Evolutionary conservation across 2,329 filamentous ascomycete genomes (phyloP).

Genomic region (Westerdykella sp.): DNA sequence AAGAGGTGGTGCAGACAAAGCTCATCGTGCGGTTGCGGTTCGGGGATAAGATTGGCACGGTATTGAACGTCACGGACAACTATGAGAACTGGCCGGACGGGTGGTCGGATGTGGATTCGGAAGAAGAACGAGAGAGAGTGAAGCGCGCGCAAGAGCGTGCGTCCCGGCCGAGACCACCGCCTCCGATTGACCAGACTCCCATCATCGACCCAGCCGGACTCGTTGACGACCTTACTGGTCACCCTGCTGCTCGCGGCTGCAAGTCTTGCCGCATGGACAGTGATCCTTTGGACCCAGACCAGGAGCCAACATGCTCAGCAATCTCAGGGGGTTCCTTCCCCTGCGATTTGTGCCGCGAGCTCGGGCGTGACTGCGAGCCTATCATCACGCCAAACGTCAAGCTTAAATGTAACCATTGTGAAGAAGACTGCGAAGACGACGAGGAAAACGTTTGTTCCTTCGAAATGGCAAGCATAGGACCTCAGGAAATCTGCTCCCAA

Average conservation of each 20-base stretch:
- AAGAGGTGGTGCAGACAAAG: slow-evolving; percentile 8
- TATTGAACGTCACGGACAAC: slow-evolving; percentile 18
- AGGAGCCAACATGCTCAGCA: slow-evolving; percentile 17
- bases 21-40: slow-evolving; percentile 15
- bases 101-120: slow-evolving; percentile 17
- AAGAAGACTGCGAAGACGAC: slow-evolving; percentile 1
- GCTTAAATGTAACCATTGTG: slow-evolving; percentile 27
- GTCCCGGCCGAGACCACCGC: slow-evolving; percentile 9
- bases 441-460: slow-evolving; percentile 17
- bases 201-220: slow-evolving; percentile 20
- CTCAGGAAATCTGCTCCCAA: slow-evolving; percentile 15
- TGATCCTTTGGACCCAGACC: too few relatives aligned
- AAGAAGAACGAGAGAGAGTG: slow-evolving; percentile 5
- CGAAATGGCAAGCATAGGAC: slow-evolving; percentile 6
- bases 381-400: slow-evolving; percentile 28
- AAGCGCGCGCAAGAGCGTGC: slow-evolving; percentile 1
- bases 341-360: slow-evolving; percentile 13
- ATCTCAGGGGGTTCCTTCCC: slow-evolving; percentile 24
- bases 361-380: slow-evolving; percentile 23
- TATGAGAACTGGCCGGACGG: slow-evolving; percentile 24
- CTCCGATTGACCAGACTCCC: slow-evolving; percentile 6
- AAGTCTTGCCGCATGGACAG: slow-evolving; percentile 22
- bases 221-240: slow-evolving; percentile 26
- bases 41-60: slow-evolving; percentile 8
- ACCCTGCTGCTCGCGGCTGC: slow-evolving; percentile 33